phyloP scores from a whole-genome alignment of 2,329 filamentous ascomycete genomes.

The Plectosphaerella sp. region DNA sequence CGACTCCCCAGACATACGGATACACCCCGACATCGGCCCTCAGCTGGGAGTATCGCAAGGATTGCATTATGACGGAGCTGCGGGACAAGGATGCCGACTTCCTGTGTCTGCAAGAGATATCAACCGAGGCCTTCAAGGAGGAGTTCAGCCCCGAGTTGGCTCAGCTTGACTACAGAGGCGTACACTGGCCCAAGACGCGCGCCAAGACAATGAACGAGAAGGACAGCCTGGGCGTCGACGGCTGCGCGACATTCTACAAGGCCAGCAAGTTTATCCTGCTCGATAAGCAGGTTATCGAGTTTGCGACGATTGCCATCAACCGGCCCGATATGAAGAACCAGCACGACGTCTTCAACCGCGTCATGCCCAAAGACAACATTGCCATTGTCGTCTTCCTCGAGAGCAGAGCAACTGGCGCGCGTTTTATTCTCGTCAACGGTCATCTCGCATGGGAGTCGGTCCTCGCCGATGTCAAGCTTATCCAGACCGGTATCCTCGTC shows the following conservation, averaged over 20 bases:
- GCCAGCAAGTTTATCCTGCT: constrained; percentile 88
- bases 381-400: constrained; percentile 90
- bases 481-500: constrained; percentile 94
- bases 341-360: constrained; percentile 95
- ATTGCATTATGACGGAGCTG: constrained; percentile 80
- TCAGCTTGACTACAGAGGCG: constrained; percentile 85
- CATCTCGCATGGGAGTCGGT: constrained; percentile 94
- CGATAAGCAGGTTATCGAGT: constrained; percentile 92
- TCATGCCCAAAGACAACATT: constrained; percentile 98
- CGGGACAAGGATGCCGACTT: constrained; percentile 78
- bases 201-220: constrained; percentile 89
- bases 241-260: constrained; percentile 96
- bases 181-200: constrained; percentile 87
- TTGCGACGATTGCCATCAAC: constrained; percentile 87
- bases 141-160: constrained; percentile 86
- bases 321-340: constrained; percentile 95
- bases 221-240: constrained; percentile 86
- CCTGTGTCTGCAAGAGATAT: constrained; percentile 89
- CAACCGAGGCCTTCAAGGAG: constrained; percentile 85
- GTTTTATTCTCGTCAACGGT: constrained; percentile 88
- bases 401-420: constrained; percentile 82
- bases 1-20: constrained; percentile 78
- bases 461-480: constrained; percentile 89
- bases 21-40: constrained; percentile 83
- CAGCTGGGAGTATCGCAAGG: constrained; percentile 80